These are phyloP conservation scores for Penstemon newberryi DNA, from an alignment of 257 asterid species.

Conservation along the genomic window DNA sequence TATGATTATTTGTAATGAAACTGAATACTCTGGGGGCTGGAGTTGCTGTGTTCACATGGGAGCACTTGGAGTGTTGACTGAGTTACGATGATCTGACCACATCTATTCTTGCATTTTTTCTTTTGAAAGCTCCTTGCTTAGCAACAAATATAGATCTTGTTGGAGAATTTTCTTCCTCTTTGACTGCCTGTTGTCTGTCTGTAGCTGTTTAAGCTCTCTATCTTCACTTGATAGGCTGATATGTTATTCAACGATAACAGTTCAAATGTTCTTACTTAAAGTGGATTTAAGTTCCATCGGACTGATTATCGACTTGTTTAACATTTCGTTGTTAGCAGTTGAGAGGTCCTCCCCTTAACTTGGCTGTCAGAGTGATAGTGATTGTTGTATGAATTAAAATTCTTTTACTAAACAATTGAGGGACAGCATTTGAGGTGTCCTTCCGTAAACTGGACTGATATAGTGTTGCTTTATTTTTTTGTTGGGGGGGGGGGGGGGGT, in stretches of 20 bases:
- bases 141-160: background rate
- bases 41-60: background rate
- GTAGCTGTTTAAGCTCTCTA: constrained; percentile 1
- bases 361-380: background rate
- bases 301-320: background rate
- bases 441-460: constrained; percentile 10
- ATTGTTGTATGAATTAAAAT: no score
- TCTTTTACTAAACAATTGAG: no score
- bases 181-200: background rate
- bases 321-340: background rate
- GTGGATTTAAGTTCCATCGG: no score
- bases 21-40: background rate
- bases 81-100: constrained; percentile 2
- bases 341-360: constrained; percentile 7
- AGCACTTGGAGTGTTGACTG: background rate
- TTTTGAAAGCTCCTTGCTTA: constrained; percentile 2
- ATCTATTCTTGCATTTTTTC: constrained; percentile 18
- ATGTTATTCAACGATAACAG: background rate
- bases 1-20: constrained; percentile 12
- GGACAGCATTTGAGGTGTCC: background rate
- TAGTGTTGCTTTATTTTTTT: background rate
- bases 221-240: constrained; percentile 7
- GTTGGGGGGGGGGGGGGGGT: no score
- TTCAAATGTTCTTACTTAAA: background rate
- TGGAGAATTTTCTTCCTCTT: background rate